phyloP scores from a whole-genome alignment of 306 rosid genomes.

The Lagenaria siceraria region DNA sequence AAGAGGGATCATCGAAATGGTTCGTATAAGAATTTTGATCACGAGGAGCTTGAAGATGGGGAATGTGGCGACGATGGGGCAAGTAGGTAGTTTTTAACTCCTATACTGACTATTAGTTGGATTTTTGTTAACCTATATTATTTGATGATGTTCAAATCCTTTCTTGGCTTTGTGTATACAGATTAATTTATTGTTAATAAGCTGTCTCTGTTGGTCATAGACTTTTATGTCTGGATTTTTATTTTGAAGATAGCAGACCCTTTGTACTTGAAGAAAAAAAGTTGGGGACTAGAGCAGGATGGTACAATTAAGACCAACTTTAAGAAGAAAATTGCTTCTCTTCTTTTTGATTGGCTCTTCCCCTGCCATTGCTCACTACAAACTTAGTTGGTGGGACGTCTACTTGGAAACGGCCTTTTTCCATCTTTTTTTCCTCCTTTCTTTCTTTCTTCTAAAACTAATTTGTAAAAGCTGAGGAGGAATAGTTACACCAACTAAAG shows the following conservation, averaged over 20 bases:
- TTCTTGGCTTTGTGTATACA: background rate
- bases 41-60: constrained; percentile 64
- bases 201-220: background rate
- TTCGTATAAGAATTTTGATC: constrained; percentile 47
- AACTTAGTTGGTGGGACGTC: background rate
- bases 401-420: background rate
- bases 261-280: background rate
- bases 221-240: background rate
- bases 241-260: background rate
- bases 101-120: constrained; percentile 4
- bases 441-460: background rate
- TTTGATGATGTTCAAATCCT: background rate
- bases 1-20: constrained; percentile 60
- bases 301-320: background rate
- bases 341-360: background rate
- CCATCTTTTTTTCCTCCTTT: background rate
- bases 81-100: constrained; percentile 38
- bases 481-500: background rate
- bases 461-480: background rate
- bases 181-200: background rate
- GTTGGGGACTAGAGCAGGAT: constrained; percentile 1
- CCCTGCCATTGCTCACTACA: background rate
- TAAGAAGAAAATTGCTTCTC: background rate
- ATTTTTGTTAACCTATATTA: constrained; percentile 1
- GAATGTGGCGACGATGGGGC: constrained; percentile 59